These are phyloP conservation scores for Pelargonium myrrhifolium DNA, from an alignment of 441 rosid genomes.

Conservation along the genomic window DNA sequence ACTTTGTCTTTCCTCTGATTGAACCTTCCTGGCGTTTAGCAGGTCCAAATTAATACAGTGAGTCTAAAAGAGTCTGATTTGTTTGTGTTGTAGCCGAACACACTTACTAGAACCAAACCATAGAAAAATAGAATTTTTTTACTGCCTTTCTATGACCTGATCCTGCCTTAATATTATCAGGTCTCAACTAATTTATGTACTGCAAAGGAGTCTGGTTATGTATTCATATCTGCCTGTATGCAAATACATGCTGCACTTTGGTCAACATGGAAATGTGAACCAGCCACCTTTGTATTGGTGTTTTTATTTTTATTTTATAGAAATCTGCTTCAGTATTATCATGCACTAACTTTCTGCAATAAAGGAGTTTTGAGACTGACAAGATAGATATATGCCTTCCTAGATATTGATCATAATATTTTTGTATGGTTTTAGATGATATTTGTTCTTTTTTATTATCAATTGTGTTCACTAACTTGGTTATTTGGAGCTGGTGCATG, in stretches of 20 bases:
- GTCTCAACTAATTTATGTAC: background rate
- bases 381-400: background rate
- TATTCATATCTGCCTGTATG: background rate
- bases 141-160: background rate
- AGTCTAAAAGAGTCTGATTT: background rate
- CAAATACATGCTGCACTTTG: background rate
- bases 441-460: background rate
- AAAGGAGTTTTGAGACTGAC: background rate
- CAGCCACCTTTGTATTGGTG: no score
- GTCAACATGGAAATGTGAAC: no score
- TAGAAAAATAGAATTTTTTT: background rate
- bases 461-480: background rate
- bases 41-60: background rate
- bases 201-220: background rate
- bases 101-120: constrained; percentile 3
- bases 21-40: background rate
- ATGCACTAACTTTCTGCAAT: background rate
- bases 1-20: background rate
- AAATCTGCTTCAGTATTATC: no score
- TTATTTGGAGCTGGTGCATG: background rate
- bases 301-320: no score
- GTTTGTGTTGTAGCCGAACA: background rate
- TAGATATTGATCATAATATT: background rate
- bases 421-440: background rate
- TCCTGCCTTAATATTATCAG: background rate